Evolutionary conservation across 106 monocot genomes (phyloP), one percentile per base, ranked within the genome.

Genomic region (Allium sativum): DNA sequence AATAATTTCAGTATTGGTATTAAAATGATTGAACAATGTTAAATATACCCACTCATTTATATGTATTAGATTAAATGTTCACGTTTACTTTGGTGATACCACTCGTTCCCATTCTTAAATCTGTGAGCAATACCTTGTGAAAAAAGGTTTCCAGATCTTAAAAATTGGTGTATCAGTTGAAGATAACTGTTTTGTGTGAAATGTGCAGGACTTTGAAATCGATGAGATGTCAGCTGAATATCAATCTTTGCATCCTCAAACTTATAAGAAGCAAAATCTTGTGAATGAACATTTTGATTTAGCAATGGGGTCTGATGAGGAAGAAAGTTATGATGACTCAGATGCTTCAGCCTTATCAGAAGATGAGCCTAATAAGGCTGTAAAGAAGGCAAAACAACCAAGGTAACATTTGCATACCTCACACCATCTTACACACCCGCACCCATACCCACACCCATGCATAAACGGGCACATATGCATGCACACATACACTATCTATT

Each of bases 231-330:
- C 92, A 44, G 19, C n/a, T 10, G 92, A 93, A 48, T 93, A 88
- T 77, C 74, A 72, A 50, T 55, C 81, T 10, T 76, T 88, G 69
- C 92, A 88, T 74, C 92, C 92, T 52, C 79, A 73, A 62, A 40
- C 76, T 61, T 46, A 67, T 18, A 79, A 55, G 65, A 88, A 70
- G 64, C 78, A 75, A 42, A 52, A 74, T 62, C 50, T 84, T 45
- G 69, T 92, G 45, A 70, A 81, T 44, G 92, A 93, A 59, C 84
- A 93, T 55, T 93, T 93, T 81, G 84, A 93, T 14, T 74, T 73
- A 48, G 71, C 79, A 21, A 53, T 70, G 59, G 73, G 76, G 68
- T 31, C 31, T 31, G 77, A 80, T 10, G 77, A 85, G 19, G 70
- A 73, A 21, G 52, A 45, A 13, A 61, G 58, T 11, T 40, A 12